phyloP scores from a whole-genome alignment of 2,329 filamentous ascomycete genomes.

The Fusarium sp. region DNA sequence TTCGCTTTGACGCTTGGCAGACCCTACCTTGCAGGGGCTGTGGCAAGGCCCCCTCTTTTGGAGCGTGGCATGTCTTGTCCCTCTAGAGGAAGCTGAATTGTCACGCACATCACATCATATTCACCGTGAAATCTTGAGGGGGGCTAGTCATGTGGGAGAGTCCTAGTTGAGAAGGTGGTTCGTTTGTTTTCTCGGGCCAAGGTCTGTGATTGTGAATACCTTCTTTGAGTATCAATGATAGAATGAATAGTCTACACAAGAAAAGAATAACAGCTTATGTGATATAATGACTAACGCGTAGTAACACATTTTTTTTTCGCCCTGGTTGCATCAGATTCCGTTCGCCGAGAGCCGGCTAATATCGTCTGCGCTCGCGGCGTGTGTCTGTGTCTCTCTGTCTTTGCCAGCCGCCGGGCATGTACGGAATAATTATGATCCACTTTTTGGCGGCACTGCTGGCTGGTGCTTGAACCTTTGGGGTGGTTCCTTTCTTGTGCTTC shows the following conservation, averaged over 20 bases:
- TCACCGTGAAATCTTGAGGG: neutral
- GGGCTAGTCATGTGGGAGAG: neutral
- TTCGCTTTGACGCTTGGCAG: conserved; percentile 1
- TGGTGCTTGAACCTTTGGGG: neutral
- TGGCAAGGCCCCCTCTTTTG: neutral
- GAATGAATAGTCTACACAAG: neutral
- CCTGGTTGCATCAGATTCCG: neutral
- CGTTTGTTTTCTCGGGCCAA: neutral
- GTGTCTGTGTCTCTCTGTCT: neutral
- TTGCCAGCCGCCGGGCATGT: neutral
- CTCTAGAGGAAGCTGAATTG: neutral
- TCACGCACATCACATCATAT: neutral
- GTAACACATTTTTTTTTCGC: neutral
- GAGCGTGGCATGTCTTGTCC: neutral
- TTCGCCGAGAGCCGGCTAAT: neutral
- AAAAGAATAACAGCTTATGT: neutral
- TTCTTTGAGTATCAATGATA: neutral
- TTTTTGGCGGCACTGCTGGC: neutral
- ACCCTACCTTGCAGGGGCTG: neutral
- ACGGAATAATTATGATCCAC: conserved; percentile 1
- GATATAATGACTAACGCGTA: neutral
- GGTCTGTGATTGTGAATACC: neutral
- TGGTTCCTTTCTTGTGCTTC: neutral
- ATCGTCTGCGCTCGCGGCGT: neutral
- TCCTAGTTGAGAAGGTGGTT: neutral